A percentile compares a stretch with the other conserved stretches of the same genome.
Evolutionary conservation across 805 yeast species (phyloP).

Genomic region (Ogataea trehalophila): DNA sequence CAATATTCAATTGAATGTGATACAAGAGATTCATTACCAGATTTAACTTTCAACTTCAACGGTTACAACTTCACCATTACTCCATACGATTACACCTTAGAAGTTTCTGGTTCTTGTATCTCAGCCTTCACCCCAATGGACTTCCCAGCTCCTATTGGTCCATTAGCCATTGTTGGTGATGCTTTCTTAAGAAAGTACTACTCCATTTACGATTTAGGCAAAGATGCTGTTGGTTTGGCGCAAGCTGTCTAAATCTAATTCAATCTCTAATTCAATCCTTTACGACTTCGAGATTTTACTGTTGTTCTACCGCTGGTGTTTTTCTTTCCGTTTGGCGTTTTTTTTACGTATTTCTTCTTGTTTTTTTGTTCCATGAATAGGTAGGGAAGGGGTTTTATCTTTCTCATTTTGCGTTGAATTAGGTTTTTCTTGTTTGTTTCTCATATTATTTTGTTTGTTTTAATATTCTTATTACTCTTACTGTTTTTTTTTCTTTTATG

Average conservation of each 20-base stretch:
- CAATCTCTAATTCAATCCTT: too few species aligned
- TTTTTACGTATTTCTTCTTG: too few species aligned
- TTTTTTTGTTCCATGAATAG: too few species aligned
- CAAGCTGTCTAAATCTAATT: slow-evolving; percentile 44
- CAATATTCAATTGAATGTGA: slow-evolving; percentile 93
- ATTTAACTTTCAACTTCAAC: slow-evolving; percentile 81
- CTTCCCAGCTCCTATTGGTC: slow-evolving; percentile 95
- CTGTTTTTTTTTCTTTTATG: too few species aligned
- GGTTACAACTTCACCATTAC: slow-evolving; percentile 89
- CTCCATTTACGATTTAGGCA: slow-evolving; percentile 87
- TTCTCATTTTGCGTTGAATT: too few species aligned
- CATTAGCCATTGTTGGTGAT: slow-evolving; percentile 93
- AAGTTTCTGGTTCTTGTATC: slow-evolving; percentile 91
- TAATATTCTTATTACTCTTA: too few species aligned
- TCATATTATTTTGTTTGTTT: too few species aligned
- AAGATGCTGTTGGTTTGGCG: slow-evolving; percentile 94
- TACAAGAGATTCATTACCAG: slow-evolving; percentile 79
- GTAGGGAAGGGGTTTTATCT: too few species aligned
- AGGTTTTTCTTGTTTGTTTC: too few species aligned
- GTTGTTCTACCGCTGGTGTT: too few species aligned
- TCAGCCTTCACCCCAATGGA: slow-evolving; percentile 97
- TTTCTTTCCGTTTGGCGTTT: too few species aligned
- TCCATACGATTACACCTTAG: slow-evolving; percentile 90
- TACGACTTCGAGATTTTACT: too few species aligned
- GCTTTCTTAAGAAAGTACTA: slow-evolving; percentile 94